Base-by-base conservation (phyloP, 1,284 basidiomycete species). In the Pseudozyma tsukubaensis region DNA sequence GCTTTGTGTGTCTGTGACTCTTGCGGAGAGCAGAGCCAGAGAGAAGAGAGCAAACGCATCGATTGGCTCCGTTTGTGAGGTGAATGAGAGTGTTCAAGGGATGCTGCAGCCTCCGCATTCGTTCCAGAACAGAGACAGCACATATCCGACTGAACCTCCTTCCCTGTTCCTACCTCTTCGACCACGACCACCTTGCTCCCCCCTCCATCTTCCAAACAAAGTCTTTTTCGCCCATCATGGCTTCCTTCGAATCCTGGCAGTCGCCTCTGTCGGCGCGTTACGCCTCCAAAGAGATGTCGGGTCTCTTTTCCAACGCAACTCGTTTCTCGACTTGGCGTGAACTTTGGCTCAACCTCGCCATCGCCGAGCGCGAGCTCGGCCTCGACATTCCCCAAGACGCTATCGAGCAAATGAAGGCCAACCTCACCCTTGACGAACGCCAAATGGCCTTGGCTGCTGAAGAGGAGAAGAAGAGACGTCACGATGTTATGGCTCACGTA, bases 401-500 rank as follows among this genome's bases (percentile, higher is more conserved):
- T 18, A 92, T 99, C 78, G 89, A 91, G 77, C 92, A 99, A 87
- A 99, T 99, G 97, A 90, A 90, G 85, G 89, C 88, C 50, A 92
- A 98, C 86, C 89, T 99, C 54, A 85, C 90, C 57, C 87, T 99
- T 40, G 93, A 94, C 72, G 92, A 91, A 45, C 89, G 91, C 47
- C 97, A 99, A 86, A 97, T 98, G 85, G 91, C 91, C 76, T 88
- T 93, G 57, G 96, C 96, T 2, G 94, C 94, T 0, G 88, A 89
- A 71, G 97, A 99, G 85, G 96, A 99, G 87, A 98, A 97, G 88
- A 95, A 94, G 86, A 88, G 97, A 32, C 89, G 96, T n/a, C 96
- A 99, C 86, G 96, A 98, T 86, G 95, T 98, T 55, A 99, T 99
- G 96, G 96, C 96, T 0, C 96, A 99, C 85, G 96, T 99, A 43